Base-by-base conservation (phyloP, 139 green algal species). In the Chlorella sp. region DNA sequence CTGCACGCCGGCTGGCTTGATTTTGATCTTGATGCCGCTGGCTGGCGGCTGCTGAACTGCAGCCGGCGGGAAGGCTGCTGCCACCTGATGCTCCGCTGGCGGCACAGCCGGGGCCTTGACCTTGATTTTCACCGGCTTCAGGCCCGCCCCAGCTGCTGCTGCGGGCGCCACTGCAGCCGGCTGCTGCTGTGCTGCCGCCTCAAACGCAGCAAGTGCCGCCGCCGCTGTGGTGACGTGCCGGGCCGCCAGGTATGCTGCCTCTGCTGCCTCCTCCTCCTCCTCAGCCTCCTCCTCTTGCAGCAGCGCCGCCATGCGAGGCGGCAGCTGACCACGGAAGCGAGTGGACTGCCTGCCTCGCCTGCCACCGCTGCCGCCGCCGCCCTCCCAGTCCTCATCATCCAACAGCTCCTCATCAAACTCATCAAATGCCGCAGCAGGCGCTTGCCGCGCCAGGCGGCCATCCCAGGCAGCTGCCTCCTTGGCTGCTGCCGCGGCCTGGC, bases 251-350 rank as follows among this genome's bases (percentile, higher is more conserved):
- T 63, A 44, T 3, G 30, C 68, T 20, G 34, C 68, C 34, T 38
- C 68, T 1, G 15, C 76, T 44, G 76, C 63, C 62, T 62, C 60
- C 62, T 83, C 78, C 41, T 39, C 78, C 78, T 75, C 39, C 26
- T 63, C 78, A 62, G 20, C 39, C 78, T 83, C 78, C 17, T 83
- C 78, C 28, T 83, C 51, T 18, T 76, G 55, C 69, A 86, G 69
- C 81, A 86, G 80, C 12, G 81, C 81, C 13, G 81, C 81, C 56
- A 86, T 57, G n/a, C 56, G 69, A 0, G 81, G 16, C 13, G 81
- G 81, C 69, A 86, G 25, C 62, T 62, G 72, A 26, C 81, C 81
- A 16, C 70, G 32, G 55, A 73, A 56, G 17, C 81, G 69, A 4
- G 81, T 86, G 18, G 69, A 63, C 70, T 74, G 70, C 36, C 69